Evolutionary conservation across 2,329 filamentous ascomycete genomes (phyloP).

Genomic region (Geosmithia putterillii): DNA sequence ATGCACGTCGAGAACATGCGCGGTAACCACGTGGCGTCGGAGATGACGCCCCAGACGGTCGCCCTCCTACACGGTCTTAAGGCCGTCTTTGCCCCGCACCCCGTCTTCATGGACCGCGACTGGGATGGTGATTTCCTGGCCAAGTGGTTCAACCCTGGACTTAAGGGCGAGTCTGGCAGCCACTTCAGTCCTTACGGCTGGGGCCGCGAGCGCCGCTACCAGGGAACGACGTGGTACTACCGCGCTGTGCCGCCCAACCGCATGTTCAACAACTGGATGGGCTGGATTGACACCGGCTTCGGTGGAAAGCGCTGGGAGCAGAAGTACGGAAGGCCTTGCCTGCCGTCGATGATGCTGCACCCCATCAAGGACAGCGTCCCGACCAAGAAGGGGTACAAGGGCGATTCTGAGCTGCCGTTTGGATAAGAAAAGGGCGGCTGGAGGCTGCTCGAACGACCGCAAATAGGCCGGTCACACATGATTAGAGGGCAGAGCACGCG

Average conservation of each 20-base stretch:
- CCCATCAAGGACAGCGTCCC: slow-evolving; percentile 46
- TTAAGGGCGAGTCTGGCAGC: slow-evolving; percentile 39
- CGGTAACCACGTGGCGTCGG: slow-evolving; percentile 65
- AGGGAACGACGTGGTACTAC: slow-evolving; percentile 51
- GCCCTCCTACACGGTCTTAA: slow-evolving; percentile 69
- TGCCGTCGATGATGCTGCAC: slow-evolving; percentile 47
- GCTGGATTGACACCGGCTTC: slow-evolving; percentile 40
- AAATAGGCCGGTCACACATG: no score
- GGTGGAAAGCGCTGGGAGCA: slow-evolving; percentile 45
- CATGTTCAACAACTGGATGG: slow-evolving; percentile 52
- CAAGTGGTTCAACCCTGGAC: slow-evolving; percentile 48
- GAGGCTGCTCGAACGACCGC: not conserved
- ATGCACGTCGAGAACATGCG: slow-evolving; percentile 69
- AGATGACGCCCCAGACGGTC: slow-evolving; percentile 67
- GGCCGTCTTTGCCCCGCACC: slow-evolving; percentile 66
- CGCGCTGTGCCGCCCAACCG: slow-evolving; percentile 43
- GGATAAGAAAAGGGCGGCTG: no score
- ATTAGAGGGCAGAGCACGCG: not conserved
- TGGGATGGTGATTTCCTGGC: slow-evolving; percentile 46
- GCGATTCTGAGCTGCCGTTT: slow-evolving; percentile 23
- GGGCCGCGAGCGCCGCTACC: slow-evolving; percentile 44
- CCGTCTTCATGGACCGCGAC: slow-evolving; percentile 66
- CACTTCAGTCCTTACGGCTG: slow-evolving; percentile 45
- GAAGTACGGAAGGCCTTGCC: slow-evolving; percentile 40
- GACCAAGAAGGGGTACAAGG: slow-evolving; percentile 29